These are phyloP conservation scores for Cercospora sojina DNA, from an alignment of 2,329 filamentous ascomycete species.

Conservation along the genomic window DNA sequence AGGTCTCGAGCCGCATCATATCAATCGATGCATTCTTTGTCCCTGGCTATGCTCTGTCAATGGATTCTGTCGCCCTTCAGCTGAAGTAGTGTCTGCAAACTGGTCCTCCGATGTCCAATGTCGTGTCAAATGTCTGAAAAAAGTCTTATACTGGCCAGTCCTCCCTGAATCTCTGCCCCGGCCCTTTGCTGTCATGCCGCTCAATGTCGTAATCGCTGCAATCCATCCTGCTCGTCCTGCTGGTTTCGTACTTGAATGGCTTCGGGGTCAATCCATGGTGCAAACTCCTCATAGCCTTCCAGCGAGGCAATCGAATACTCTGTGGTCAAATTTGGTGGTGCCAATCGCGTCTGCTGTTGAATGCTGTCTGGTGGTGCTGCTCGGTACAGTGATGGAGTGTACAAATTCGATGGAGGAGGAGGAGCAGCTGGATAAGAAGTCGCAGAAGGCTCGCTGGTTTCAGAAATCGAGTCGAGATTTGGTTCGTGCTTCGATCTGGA, in stretches of 20 bases:
- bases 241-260: not conserved
- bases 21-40: not conserved
- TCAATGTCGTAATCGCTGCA: not conserved
- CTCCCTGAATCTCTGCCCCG: not conserved
- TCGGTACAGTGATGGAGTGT: slow-evolving; percentile 9
- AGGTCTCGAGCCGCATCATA: slow-evolving; percentile 9
- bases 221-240: not conserved
- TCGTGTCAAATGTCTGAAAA: not conserved
- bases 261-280: not conserved
- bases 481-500: not conserved
- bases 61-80: not conserved
- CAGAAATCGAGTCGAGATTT: not conserved
- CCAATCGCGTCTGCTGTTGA: not conserved
- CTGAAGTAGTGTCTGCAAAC: not conserved
- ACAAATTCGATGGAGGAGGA: not conserved
- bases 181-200: not conserved
- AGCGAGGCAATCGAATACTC: slow-evolving; percentile 7
- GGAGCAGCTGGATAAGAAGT: not conserved
- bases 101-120: not conserved
- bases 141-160: not conserved
- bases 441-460: not conserved
- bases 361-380: slow-evolving; percentile 9
- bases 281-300: not conserved
- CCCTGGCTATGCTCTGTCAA: not conserved
- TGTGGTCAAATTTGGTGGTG: slow-evolving; percentile 7